Conservation (phyloP, 2,329 filamentous ascomycete species). For the Penicillium sp. region DNA sequence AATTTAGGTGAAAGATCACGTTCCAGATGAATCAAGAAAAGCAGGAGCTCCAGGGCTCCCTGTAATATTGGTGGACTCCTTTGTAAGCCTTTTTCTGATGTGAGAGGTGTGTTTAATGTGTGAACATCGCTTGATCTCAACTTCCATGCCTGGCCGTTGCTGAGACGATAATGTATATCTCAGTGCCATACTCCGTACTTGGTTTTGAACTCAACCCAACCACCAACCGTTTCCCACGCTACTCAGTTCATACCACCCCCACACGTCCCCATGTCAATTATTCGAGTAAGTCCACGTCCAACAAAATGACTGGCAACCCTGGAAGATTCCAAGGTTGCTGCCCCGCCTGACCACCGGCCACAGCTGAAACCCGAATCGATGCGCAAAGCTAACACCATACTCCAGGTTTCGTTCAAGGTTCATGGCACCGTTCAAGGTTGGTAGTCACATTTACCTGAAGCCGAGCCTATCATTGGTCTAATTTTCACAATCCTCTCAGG, state of each 20-base stretch:
- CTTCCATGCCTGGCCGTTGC: no score
- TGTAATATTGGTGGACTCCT: no score
- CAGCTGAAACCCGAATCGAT: background rate
- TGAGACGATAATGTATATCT: background rate
- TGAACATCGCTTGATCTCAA: no score
- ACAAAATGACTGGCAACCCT: no score
- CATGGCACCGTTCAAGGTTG: constrained; percentile 72
- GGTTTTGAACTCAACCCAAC: background rate
- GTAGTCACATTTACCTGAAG: constrained; percentile 10
- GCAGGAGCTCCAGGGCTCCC: no score
- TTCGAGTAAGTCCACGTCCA: constrained; percentile 13
- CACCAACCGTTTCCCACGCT: background rate
- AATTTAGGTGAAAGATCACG: no score
- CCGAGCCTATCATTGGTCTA: background rate
- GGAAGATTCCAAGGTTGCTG: background rate
- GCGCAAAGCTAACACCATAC: constrained; percentile 8
- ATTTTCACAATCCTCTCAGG: constrained; percentile 22
- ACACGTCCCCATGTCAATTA: constrained; percentile 16
- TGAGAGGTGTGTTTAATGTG: no score
- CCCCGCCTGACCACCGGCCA: background rate
- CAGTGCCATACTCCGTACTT: background rate
- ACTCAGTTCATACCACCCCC: background rate
- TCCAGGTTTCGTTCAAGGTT: constrained; percentile 49
- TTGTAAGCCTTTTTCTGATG: no score
- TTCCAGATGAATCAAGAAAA: no score